Evolutionary conservation across 2,329 filamentous ascomycete genomes (phyloP).

Genomic region (Colletotrichum sojae): DNA sequence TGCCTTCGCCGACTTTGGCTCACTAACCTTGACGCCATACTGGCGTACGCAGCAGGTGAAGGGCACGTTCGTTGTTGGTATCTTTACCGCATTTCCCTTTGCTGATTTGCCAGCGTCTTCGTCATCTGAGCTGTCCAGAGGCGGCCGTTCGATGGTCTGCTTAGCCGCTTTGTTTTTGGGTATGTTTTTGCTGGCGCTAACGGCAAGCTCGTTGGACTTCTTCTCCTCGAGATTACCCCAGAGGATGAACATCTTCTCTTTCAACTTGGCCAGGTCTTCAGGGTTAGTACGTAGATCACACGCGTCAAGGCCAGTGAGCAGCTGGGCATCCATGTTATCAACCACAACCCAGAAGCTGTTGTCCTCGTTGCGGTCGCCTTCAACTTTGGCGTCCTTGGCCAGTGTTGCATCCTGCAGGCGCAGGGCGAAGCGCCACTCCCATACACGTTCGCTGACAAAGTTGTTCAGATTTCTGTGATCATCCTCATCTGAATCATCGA

Average conservation of each 20-base stretch:
- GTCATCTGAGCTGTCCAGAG: constrained; percentile 56
- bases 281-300: constrained; percentile 69
- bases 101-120: constrained; percentile 40
- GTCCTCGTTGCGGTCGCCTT: constrained; percentile 40
- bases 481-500: constrained; percentile 47
- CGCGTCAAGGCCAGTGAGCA: constrained; percentile 64
- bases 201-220: constrained; percentile 60
- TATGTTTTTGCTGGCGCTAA: constrained; percentile 45
- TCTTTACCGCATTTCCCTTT: constrained; percentile 10
- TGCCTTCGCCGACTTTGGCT: constrained; percentile 57
- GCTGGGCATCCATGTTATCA: constrained; percentile 67
- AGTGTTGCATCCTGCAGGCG: constrained; percentile 78
- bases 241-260: constrained; percentile 80
- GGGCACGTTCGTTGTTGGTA: constrained; percentile 65
- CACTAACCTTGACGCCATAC: constrained; percentile 71
- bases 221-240: constrained; percentile 90
- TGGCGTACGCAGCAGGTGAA: constrained; percentile 81
- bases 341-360: constrained; percentile 77
- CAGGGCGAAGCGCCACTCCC: constrained; percentile 90
- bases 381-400: constrained; percentile 50
- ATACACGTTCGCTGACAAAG: constrained; percentile 57
- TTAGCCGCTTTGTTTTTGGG: constrained; percentile 31
- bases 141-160: constrained; percentile 47
- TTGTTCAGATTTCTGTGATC: constrained; percentile 44
- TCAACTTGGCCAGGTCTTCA: constrained; percentile 65